These are phyloP conservation scores for Leccinum olivaceopallidum DNA, from an alignment of 768 basidiomycete genomes.

Conservation along the genomic window DNA sequence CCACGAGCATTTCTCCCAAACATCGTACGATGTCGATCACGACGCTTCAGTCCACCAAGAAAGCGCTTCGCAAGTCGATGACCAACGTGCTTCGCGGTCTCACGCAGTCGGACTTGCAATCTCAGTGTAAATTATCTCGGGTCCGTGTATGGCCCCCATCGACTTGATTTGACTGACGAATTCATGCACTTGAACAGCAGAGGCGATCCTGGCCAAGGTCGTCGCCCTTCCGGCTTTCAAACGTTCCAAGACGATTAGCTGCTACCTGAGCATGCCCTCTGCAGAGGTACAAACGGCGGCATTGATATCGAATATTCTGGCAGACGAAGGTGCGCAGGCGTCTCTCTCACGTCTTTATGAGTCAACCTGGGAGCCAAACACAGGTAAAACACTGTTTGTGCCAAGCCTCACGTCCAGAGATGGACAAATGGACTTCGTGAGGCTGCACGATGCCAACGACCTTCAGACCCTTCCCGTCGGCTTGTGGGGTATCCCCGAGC, in stretches of 20 bases:
- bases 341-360: background rate
- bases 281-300: slow-evolving; percentile 64
- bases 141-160: background rate
- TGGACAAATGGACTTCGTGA: slow-evolving; percentile 63
- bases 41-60: slow-evolving; percentile 41
- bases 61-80: slow-evolving; percentile 57
- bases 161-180: slow-evolving; percentile 5
- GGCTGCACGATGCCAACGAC: slow-evolving; percentile 59
- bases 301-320: slow-evolving; percentile 53
- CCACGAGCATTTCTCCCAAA: background rate
- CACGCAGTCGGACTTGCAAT: slow-evolving; percentile 44
- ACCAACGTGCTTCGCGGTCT: slow-evolving; percentile 45
- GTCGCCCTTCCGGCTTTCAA: slow-evolving; percentile 53
- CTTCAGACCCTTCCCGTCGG: slow-evolving; percentile 56
- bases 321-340: slow-evolving; percentile 44
- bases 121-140: slow-evolving; percentile 52
- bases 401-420: slow-evolving; percentile 57
- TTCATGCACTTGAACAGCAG: slow-evolving; percentile 18
- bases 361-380: background rate
- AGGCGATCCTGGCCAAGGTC: slow-evolving; percentile 46
- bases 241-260: slow-evolving; percentile 54
- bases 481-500: slow-evolving; percentile 78
- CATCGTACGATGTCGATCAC: slow-evolving; percentile 28
- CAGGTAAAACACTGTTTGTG: slow-evolving; percentile 69
- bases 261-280: slow-evolving; percentile 79